These are phyloP conservation scores for Apiotrichum laibachii DNA, from an alignment of 1,284 basidiomycete species.

Conservation along the genomic window DNA sequence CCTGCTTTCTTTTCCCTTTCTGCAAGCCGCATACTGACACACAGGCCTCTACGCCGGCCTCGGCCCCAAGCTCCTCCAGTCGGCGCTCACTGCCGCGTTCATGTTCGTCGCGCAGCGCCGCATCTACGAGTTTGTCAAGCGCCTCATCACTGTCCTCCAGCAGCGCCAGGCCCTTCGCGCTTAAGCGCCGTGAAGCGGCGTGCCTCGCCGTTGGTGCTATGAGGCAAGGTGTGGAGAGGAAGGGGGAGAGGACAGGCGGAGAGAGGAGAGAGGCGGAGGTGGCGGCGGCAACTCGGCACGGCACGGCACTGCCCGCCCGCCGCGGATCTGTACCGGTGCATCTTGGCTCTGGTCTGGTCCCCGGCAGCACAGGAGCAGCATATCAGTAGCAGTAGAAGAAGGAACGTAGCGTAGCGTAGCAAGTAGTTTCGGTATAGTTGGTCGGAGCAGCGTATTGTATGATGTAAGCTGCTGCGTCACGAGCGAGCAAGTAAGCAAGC, in stretches of 20 bases:
- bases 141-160: slow-evolving; percentile 30
- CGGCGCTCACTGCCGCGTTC: slow-evolving; percentile 84
- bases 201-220: background rate
- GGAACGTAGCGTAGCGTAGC: too few relatives aligned
- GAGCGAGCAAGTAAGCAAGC: too few relatives aligned
- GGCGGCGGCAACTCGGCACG: too few relatives aligned
- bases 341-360: too few relatives aligned
- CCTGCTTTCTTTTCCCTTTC: too few relatives aligned
- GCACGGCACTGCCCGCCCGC: too few relatives aligned
- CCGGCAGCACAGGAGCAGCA: too few relatives aligned
- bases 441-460: background rate
- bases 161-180: slow-evolving; percentile 16
- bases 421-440: background rate
- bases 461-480: background rate
- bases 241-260: background rate
- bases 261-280: too few relatives aligned
- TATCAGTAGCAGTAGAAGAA: too few relatives aligned
- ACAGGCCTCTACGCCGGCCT: slow-evolving; percentile 80
- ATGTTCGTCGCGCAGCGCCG: slow-evolving; percentile 79
- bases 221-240: too few relatives aligned
- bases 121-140: slow-evolving; percentile 53
- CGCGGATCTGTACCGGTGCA: background rate
- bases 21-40: background rate
- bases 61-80: slow-evolving; percentile 79
- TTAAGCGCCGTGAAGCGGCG: background rate